These are phyloP conservation scores for Schizophyllum amplum DNA, from an alignment of 1,284 basidiomycete genomes.

Conservation along the genomic window DNA sequence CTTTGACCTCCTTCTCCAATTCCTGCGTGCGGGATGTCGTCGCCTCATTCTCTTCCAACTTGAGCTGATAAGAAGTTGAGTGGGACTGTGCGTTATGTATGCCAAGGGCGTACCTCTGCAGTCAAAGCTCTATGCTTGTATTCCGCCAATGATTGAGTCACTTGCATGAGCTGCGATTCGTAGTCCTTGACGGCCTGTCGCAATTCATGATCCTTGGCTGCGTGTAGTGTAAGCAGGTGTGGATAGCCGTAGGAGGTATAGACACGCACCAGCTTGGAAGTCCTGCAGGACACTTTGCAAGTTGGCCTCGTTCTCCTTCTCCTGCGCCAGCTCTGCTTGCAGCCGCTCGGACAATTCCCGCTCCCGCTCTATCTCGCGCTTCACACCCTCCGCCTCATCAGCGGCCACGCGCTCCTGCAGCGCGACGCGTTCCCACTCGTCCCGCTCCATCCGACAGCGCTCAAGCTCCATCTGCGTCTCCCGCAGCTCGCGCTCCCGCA, in stretches of 20 bases:
- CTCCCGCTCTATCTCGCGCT: slow-evolving; percentile 63
- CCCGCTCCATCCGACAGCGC: slow-evolving; percentile 73
- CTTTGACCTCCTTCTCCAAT: slow-evolving; percentile 87
- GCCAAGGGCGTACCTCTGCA: slow-evolving; percentile 59
- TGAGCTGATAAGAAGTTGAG: slow-evolving; percentile 30
- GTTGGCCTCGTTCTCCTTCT: slow-evolving; percentile 74
- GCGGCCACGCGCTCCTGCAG: slow-evolving; percentile 65
- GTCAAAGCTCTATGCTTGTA: slow-evolving; percentile 80
- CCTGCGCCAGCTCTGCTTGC: slow-evolving; percentile 51
- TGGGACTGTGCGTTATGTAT: slow-evolving; percentile 6
- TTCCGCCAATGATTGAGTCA: slow-evolving; percentile 72
- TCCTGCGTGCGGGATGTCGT: slow-evolving; percentile 59
- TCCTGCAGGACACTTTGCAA: slow-evolving; percentile 91
- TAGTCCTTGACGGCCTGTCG: slow-evolving; percentile 76
- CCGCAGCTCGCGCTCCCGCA: slow-evolving; percentile 74
- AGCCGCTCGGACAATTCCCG: slow-evolving; percentile 46
- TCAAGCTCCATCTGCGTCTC: slow-evolving; percentile 81
- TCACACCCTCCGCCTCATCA: slow-evolving; percentile 56
- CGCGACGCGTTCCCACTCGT: slow-evolving; percentile 81
- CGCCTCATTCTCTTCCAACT: slow-evolving; percentile 67
- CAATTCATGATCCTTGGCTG: slow-evolving; percentile 72
- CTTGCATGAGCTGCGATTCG: slow-evolving; percentile 63
- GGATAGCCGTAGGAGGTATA: neutral
- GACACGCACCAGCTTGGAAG: slow-evolving; percentile 76
- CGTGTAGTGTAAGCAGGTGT: slow-evolving; percentile 12